Evolutionary conservation across 164 flowering plant species (phyloP).

Genomic region (Aristolochia californica): DNA sequence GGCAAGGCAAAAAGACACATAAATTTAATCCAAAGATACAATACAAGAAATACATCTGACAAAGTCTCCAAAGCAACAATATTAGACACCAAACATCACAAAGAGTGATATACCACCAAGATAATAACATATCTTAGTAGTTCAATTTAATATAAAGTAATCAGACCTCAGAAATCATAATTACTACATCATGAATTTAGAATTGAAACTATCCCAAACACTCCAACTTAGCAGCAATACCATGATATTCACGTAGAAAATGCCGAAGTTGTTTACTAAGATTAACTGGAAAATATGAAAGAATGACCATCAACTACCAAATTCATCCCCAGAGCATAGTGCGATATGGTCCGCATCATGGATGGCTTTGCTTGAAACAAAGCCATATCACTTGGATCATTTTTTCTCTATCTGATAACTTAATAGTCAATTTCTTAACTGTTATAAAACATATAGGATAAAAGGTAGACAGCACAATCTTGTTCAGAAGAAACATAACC

Average conservation of each 20-base stretch:
- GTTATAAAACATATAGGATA: background rate
- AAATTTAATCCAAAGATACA: too few species aligned
- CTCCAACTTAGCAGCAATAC: background rate
- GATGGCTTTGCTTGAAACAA: slow-evolving; percentile 1
- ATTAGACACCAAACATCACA: too few species aligned
- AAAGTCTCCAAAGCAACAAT: too few species aligned
- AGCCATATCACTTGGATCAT: slow-evolving; percentile 1
- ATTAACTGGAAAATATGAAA: background rate
- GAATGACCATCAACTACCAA: slow-evolving; percentile 5
- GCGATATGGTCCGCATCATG: slow-evolving; percentile 6
- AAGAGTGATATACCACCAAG: too few species aligned
- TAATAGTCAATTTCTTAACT: background rate
- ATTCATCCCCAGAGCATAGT: slow-evolving; percentile 5
- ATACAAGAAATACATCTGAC: too few species aligned
- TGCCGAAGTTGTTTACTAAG: background rate
- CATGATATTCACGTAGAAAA: background rate
- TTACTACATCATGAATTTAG: too few species aligned
- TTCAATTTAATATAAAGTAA: too few species aligned
- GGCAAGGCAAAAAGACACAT: background rate
- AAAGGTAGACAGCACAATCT: too few species aligned
- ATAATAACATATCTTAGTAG: too few species aligned
- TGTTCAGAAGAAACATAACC: background rate
- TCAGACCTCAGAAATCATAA: too few species aligned
- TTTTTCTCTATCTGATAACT: background rate
- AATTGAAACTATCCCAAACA: too few species aligned